Conservation (phyloP, 805 yeast genomes). For the Candida corydali region DNA sequence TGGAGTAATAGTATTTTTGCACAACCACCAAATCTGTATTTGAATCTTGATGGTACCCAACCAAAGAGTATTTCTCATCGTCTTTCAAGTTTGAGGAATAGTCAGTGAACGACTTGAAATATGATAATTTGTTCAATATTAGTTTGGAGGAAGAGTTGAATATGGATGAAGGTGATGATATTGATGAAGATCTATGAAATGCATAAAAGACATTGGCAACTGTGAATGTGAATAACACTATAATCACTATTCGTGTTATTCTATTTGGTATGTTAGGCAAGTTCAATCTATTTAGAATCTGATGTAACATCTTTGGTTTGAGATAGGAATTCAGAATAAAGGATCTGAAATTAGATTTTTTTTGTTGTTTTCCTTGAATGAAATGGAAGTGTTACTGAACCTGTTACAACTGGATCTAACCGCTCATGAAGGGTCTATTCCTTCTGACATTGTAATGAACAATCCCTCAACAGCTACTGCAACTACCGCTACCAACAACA, state of each 20-base stretch:
- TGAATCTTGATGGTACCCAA: constrained; percentile 14
- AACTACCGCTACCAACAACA: too few species aligned
- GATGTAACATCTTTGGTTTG: constrained; percentile 2
- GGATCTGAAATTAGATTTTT: too few species aligned
- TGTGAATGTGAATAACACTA: constrained; percentile 6
- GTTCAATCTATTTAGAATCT: background rate
- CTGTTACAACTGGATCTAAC: too few species aligned
- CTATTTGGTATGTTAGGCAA: constrained; percentile 2
- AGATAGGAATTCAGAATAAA: too few species aligned
- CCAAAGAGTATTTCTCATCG: constrained; percentile 8
- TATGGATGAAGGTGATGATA: too few species aligned
- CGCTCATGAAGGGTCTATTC: too few species aligned
- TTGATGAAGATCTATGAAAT: constrained; percentile 1
- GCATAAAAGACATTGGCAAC: constrained; percentile 5
- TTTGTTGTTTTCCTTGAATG: too few species aligned
- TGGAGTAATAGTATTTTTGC: constrained; percentile 10
- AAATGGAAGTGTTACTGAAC: too few species aligned
- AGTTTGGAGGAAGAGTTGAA: constrained; percentile 1
- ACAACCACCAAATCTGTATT: constrained; percentile 13
- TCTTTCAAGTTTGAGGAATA: constrained; percentile 2
- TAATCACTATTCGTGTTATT: constrained; percentile 1
- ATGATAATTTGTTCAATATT: constrained; percentile 5
- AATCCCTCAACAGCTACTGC: too few species aligned
- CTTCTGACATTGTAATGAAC: too few species aligned
- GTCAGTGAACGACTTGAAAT: constrained; percentile 4